A percentile compares a stretch with the other conserved stretches of the same genome.
Evolutionary conservation across 2,329 filamentous ascomycete species (phyloP).

Genomic region (Nothophoma quercina): DNA sequence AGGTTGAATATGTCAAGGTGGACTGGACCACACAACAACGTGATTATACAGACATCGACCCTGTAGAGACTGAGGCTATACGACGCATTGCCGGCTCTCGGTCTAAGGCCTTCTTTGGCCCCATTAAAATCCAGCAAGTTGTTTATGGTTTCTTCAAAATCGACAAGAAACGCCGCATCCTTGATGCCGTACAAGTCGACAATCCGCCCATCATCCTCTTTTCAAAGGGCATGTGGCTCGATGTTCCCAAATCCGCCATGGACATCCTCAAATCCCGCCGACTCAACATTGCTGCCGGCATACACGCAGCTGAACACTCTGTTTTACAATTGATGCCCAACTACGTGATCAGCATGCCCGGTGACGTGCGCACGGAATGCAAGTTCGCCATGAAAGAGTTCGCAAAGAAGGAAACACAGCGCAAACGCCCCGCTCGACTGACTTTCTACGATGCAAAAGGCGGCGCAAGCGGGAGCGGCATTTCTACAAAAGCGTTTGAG

Average conservation of each 20-base stretch:
- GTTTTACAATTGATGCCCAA: conserved; percentile 86
- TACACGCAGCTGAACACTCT: conserved; percentile 94
- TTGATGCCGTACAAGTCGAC: conserved; percentile 92
- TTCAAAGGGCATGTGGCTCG: conserved; percentile 94
- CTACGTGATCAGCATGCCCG: conserved; percentile 87
- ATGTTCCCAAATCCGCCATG: conserved; percentile 80
- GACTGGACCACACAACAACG: conserved; percentile 95
- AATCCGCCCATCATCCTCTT: conserved; percentile 88
- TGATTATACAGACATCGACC: conserved; percentile 93
- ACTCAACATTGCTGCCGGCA: conserved; percentile 84
- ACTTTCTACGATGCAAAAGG: conserved; percentile 97
- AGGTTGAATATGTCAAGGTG: conserved; percentile 86
- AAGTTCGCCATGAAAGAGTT: conserved; percentile 91
- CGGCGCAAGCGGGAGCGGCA: conserved; percentile 81
- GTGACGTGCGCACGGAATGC: conserved; percentile 93
- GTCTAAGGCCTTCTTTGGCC: conserved; percentile 81
- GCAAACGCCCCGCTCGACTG: conserved; percentile 85
- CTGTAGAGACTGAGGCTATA: conserved; percentile 88
- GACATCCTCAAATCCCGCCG: conserved; percentile 76
- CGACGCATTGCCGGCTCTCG: conserved; percentile 70
- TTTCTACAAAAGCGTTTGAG: conserved; percentile 92
- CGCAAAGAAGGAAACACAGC: conserved; percentile 69
- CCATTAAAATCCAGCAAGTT: conserved; percentile 83
- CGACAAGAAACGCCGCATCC: conserved; percentile 82
- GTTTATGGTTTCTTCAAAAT: conserved; percentile 98